A percentile compares a stretch with the other conserved stretches of the same genome.
These are phyloP conservation scores for Lactuca saligna DNA, from an alignment of 129 eudicot genomes.

Conservation along the genomic window DNA sequence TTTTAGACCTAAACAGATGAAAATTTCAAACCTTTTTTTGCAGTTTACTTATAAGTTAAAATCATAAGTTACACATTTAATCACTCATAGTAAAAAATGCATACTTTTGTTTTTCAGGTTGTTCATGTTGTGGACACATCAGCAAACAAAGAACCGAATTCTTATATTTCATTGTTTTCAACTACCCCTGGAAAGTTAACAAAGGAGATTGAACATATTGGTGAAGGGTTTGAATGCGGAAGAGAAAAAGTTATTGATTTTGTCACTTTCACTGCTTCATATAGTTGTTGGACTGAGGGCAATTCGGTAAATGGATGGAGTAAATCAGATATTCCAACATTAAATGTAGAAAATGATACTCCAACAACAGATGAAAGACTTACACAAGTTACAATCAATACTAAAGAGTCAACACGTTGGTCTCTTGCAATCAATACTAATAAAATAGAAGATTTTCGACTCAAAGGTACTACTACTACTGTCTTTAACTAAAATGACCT, in stretches of 20 bases:
- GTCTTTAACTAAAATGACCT: background rate
- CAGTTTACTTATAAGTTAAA: background rate
- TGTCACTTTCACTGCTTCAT: slow-evolving; percentile 69
- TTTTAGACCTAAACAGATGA: too few species aligned
- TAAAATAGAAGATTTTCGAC: slow-evolving; percentile 69
- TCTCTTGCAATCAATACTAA: slow-evolving; percentile 75
- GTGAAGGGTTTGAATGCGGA: slow-evolving; percentile 84
- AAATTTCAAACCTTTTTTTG: too few species aligned
- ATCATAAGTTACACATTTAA: too few species aligned
- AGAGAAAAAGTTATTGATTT: slow-evolving; percentile 65
- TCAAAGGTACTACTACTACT: slow-evolving; percentile 54
- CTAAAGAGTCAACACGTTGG: slow-evolving; percentile 81
- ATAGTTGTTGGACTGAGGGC: slow-evolving; percentile 63
- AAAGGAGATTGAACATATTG: slow-evolving; percentile 64
- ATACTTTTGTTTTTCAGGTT: slow-evolving; percentile 47
- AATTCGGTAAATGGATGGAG: slow-evolving; percentile 61
- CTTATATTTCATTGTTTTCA: slow-evolving; percentile 77
- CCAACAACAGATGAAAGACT: slow-evolving; percentile 46
- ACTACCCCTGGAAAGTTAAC: slow-evolving; percentile 79
- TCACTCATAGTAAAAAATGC: background rate
- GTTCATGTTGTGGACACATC: slow-evolving; percentile 93
- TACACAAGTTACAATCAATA: slow-evolving; percentile 57
- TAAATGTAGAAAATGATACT: slow-evolving; percentile 60
- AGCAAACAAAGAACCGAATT: slow-evolving; percentile 47
- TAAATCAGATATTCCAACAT: slow-evolving; percentile 57